phyloP scores from a whole-genome alignment of 148 eudicot genomes.

The Heliosperma pusillum region DNA sequence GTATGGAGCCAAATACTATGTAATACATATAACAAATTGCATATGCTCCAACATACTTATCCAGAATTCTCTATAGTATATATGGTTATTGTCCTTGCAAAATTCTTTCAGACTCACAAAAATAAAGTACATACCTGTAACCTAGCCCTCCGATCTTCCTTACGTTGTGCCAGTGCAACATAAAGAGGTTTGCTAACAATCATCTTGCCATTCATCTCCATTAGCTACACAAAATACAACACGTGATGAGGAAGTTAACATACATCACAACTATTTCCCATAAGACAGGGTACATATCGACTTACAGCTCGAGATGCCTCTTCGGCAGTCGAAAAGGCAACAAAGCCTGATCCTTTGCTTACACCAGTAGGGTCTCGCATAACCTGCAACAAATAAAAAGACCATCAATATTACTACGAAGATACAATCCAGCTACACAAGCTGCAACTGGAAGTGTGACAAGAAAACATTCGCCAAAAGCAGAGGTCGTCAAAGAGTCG shows the following conservation, averaged over 20 bases:
- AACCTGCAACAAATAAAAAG: slow-evolving; percentile 38
- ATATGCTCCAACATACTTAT: no score
- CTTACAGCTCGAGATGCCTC: slow-evolving; percentile 96
- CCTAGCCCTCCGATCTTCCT: slow-evolving; percentile 85
- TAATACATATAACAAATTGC: no score
- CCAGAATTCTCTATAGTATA: no score
- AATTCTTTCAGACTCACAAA: background rate
- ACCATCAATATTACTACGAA: background rate
- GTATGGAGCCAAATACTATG: no score
- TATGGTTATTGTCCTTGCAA: background rate
- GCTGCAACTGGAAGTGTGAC: background rate
- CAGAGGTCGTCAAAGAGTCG: no score
- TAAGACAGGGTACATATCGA: slow-evolving; percentile 7
- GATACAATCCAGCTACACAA: background rate
- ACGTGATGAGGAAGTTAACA: background rate
- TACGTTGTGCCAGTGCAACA: slow-evolving; percentile 91
- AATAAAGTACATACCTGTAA: slow-evolving; percentile 53
- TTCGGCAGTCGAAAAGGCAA: slow-evolving; percentile 79
- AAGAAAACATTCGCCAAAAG: background rate
- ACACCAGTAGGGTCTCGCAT: slow-evolving; percentile 81
- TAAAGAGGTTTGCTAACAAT: slow-evolving; percentile 76
- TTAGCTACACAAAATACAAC: slow-evolving; percentile 37
- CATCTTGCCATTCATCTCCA: slow-evolving; percentile 92
- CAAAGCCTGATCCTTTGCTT: slow-evolving; percentile 91
- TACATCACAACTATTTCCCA: background rate